Evolutionary conservation across 164 flowering plant genomes (phyloP), one percentile per base, ranked within the genome.

Genomic region (Stephania yunnanensis): DNA sequence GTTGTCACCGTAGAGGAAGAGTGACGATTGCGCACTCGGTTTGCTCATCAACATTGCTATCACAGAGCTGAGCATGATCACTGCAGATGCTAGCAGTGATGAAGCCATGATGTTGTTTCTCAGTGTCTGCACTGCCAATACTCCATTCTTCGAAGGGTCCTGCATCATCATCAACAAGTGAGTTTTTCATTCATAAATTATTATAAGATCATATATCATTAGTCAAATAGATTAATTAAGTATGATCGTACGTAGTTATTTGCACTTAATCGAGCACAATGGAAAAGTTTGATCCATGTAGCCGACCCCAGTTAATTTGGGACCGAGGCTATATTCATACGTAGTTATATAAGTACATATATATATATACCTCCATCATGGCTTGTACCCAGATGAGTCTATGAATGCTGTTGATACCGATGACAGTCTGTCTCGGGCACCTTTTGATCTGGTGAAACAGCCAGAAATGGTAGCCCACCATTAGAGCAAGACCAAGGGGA

Each of bases 31-130:
- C 2, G 52, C 64, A 30, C 22, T 48, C n/a, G 53, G 12, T 44
- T 80, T 71, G 1, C 85, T 76, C 95, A 93, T 91, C 46, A 92
- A 64, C n/a, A 88, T 81, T 12, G 92, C 91, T 61, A 92, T 89
- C 45, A 92, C 69, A 2, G 95, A 92, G 79, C 92, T 86, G 6
- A 93, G 90, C 88, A 81, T 90, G 72, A 93, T 90, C 4, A 94
- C 93, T 6, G 91, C 90, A 0, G 95, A 84, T 0, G 93, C 94
- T 73, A 94, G 74, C 2, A 92, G 81, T 61, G 95, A 92, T n/a
- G 98, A 92, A 9, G 95, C 97, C 98, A 94, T 92, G 76, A 94
- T 90, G 87, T 92, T 91, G 90, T 91, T 94, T 53, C 97, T 73
- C 1, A 92, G 81, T 0, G 96, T 89, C 69, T 92, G 97, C 7